These are phyloP conservation scores for Ustanciosporium gigantosporum DNA, from an alignment of 1,284 basidiomycete genomes.

Conservation along the genomic window DNA sequence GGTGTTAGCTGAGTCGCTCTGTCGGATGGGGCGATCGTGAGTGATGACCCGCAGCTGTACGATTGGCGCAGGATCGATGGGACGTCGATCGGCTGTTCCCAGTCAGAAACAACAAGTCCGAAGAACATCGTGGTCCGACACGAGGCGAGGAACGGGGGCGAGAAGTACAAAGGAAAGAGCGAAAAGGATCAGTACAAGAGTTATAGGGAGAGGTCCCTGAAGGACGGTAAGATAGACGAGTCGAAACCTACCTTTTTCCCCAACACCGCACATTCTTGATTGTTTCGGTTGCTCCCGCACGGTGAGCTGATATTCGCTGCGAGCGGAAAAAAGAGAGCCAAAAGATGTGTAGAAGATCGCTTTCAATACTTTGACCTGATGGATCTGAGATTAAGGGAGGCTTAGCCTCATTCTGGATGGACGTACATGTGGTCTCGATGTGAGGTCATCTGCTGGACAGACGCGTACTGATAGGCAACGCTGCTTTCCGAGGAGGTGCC, in stretches of 20 bases:
- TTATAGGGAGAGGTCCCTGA: no score
- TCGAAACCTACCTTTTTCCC: slow-evolving; percentile 73
- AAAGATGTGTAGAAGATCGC: no score
- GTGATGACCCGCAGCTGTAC: slow-evolving; percentile 86
- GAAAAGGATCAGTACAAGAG: no score
- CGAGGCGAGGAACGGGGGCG: no score
- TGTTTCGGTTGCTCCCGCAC: slow-evolving; percentile 57
- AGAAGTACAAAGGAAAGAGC: no score
- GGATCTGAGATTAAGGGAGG: neutral
- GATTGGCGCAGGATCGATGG: slow-evolving; percentile 94
- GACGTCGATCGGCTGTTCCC: slow-evolving; percentile 77
- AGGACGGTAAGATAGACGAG: no score
- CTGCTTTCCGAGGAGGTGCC: slow-evolving; percentile 15
- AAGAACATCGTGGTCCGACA: no score
- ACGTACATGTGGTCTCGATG: slow-evolving; percentile 45
- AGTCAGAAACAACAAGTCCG: neutral
- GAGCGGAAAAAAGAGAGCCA: neutral
- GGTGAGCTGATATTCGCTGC: slow-evolving; percentile 49
- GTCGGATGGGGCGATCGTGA: slow-evolving; percentile 41
- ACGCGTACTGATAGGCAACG: slow-evolving; percentile 48
- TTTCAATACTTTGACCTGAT: no score
- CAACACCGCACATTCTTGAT: slow-evolving; percentile 56
- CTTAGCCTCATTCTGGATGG: neutral
- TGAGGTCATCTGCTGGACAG: slow-evolving; percentile 44
- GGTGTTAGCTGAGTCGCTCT: slow-evolving; percentile 7